Conservation (phyloP, 2,329 filamentous ascomycete genomes). For the Myriosclerotinia duriaeana region DNA sequence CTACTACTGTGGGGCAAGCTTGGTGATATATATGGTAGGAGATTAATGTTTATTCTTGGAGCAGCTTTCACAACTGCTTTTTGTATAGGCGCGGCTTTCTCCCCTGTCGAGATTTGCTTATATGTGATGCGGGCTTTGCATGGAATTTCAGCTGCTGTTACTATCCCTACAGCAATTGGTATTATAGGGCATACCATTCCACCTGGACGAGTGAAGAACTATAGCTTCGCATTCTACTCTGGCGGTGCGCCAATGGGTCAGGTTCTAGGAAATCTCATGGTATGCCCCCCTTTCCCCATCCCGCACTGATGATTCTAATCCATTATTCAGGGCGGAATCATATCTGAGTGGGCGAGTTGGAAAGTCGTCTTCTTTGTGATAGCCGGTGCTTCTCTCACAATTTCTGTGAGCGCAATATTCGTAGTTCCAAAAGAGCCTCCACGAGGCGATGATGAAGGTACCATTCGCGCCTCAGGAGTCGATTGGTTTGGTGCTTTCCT, state of each 20-base stretch:
- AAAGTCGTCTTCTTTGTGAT: conserved; percentile 67
- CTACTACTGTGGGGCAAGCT: conserved; percentile 52
- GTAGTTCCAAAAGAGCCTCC: conserved; percentile 56
- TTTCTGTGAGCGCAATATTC: conserved; percentile 57
- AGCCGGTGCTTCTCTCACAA: conserved; percentile 57
- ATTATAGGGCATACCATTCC: conserved; percentile 67
- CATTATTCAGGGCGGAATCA: conserved; percentile 55
- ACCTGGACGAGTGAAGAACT: conserved; percentile 67
- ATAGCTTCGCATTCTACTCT: conserved; percentile 65
- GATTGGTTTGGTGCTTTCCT: conserved; percentile 67
- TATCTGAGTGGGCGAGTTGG: conserved; percentile 63
- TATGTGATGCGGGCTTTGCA: conserved; percentile 66
- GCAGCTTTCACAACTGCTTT: conserved; percentile 61
- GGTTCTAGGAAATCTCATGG: conserved; percentile 57
- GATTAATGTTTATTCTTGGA: conserved; percentile 48
- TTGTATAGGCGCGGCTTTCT: conserved; percentile 60
- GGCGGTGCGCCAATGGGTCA: conserved; percentile 65
- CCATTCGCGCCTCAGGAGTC: conserved; percentile 46
- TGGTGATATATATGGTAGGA: conserved; percentile 51
- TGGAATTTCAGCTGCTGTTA: conserved; percentile 60
- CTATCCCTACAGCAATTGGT: conserved; percentile 69
- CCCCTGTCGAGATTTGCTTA: conserved; percentile 66
- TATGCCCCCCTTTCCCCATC: background rate
- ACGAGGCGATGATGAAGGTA: conserved; percentile 24
- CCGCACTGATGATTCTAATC: background rate